These are phyloP conservation scores for Ophiostoma novo-ulmi DNA, from an alignment of 2,329 filamentous ascomycete genomes.

Conservation along the genomic window DNA sequence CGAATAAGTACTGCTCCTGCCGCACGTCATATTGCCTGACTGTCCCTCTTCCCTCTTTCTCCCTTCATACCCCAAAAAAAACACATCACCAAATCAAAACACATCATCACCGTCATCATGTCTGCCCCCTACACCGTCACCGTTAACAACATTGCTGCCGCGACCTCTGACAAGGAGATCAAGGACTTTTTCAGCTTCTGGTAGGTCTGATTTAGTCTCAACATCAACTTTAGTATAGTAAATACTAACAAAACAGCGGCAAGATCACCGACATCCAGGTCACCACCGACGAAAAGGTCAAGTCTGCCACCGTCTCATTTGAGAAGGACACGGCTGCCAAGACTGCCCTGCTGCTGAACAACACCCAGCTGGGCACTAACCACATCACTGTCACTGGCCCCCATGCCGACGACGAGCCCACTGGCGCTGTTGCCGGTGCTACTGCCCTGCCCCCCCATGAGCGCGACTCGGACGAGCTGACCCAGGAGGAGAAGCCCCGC, in stretches of 20 bases:
- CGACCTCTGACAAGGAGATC: constrained; percentile 85
- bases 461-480: constrained; percentile 63
- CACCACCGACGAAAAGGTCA: constrained; percentile 60
- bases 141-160: constrained; percentile 79
- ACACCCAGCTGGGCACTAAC: constrained; percentile 85
- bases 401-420: constrained; percentile 55
- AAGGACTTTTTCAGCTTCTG: constrained; percentile 96
- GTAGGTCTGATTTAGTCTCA: constrained; percentile 44
- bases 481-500: constrained; percentile 95
- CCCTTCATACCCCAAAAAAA: background rate
- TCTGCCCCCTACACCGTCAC: constrained; percentile 38
- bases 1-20: constrained; percentile 18
- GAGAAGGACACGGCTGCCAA: constrained; percentile 96
- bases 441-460: constrained; percentile 45
- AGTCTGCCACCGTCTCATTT: constrained; percentile 88
- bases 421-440: constrained; percentile 39
- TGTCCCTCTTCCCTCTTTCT: background rate
- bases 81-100: background rate
- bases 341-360: constrained; percentile 93
- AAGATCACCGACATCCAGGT: constrained; percentile 85
- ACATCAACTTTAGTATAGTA: background rate
- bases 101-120: constrained; percentile 23
- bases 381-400: constrained; percentile 70
- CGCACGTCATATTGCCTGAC: background rate
- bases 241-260: constrained; percentile 52